These are phyloP conservation scores for Exophiala spinifera DNA, from an alignment of 2,329 filamentous ascomycete genomes.

Conservation along the genomic window DNA sequence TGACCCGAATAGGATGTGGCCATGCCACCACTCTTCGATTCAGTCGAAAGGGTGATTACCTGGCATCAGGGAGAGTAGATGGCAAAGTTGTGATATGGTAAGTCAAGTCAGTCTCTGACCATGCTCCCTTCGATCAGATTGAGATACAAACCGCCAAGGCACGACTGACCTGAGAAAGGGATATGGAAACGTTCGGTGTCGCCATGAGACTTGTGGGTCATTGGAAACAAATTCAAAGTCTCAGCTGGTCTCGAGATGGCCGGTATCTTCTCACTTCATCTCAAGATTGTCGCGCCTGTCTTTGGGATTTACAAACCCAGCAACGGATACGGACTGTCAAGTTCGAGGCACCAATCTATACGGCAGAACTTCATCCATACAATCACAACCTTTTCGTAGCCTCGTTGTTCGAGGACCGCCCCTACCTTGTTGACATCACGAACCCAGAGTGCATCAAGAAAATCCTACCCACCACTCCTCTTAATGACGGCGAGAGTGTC, in stretches of 20 bases:
- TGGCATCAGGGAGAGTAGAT: constrained; percentile 88
- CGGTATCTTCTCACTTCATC: constrained; percentile 88
- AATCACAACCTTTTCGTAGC: constrained; percentile 85
- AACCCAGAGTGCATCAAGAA: constrained; percentile 69
- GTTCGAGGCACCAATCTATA: constrained; percentile 91
- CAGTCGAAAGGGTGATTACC: constrained; percentile 89
- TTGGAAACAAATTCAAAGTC: constrained; percentile 85
- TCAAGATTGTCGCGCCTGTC: constrained; percentile 92
- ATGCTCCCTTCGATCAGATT: neutral
- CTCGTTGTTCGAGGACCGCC: constrained; percentile 89
- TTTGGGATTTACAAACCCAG: constrained; percentile 84
- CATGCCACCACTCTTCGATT: constrained; percentile 73
- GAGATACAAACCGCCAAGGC: neutral
- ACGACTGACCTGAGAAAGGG: constrained; percentile 40
- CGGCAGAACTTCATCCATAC: constrained; percentile 88
- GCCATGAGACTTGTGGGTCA: constrained; percentile 92
- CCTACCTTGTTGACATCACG: constrained; percentile 78
- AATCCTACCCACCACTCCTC: constrained; percentile 75
- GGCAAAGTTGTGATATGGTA: constrained; percentile 81
- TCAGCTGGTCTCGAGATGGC: constrained; percentile 93
- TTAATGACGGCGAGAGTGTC: constrained; percentile 66
- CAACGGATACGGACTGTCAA: constrained; percentile 75
- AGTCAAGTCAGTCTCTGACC: neutral
- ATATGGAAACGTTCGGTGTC: constrained; percentile 95
- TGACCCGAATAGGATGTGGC: constrained; percentile 49